These are phyloP conservation scores for Clonostachys chloroleuca DNA, from an alignment of 2,329 filamentous ascomycete species.

Conservation along the genomic window DNA sequence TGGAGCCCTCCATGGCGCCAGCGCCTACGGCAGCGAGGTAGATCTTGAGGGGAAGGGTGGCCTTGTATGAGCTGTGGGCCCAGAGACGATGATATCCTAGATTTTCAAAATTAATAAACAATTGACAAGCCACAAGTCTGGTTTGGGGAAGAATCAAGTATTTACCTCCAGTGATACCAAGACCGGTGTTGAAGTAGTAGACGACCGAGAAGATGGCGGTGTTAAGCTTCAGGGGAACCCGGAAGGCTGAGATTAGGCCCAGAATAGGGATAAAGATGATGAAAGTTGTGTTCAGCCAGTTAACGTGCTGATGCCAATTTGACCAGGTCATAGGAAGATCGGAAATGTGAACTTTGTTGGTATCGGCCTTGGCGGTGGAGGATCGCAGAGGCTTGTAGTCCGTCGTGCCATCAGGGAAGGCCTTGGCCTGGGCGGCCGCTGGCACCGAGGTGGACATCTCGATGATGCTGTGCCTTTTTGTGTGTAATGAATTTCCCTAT, in stretches of 20 bases:
- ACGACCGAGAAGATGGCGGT: constrained; percentile 69
- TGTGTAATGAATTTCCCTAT: no score
- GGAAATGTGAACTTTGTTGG: constrained; percentile 78
- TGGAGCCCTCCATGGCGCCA: constrained; percentile 80
- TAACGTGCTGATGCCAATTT: constrained; percentile 91
- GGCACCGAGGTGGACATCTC: constrained; percentile 31
- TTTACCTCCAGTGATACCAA: constrained; percentile 75
- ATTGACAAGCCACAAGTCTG: constrained; percentile 1
- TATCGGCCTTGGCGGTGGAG: constrained; percentile 34
- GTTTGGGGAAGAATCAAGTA: constrained; percentile 5
- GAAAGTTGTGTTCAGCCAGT: constrained; percentile 85
- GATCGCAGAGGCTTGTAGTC: constrained; percentile 48
- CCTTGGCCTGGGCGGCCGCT: constrained; percentile 28
- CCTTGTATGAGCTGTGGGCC: constrained; percentile 83
- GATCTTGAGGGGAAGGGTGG: constrained; percentile 69
- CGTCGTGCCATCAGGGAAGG: constrained; percentile 47
- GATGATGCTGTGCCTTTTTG: background rate
- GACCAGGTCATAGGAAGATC: constrained; percentile 73
- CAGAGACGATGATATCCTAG: constrained; percentile 66
- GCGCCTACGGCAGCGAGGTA: constrained; percentile 79
- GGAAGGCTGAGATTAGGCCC: constrained; percentile 71
- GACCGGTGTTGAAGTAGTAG: constrained; percentile 81
- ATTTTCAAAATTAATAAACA: background rate
- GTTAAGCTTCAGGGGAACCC: constrained; percentile 69
- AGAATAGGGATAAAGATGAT: constrained; percentile 73